Conservation (phyloP, 306 rosid species). For the Acacia acuminata region DNA sequence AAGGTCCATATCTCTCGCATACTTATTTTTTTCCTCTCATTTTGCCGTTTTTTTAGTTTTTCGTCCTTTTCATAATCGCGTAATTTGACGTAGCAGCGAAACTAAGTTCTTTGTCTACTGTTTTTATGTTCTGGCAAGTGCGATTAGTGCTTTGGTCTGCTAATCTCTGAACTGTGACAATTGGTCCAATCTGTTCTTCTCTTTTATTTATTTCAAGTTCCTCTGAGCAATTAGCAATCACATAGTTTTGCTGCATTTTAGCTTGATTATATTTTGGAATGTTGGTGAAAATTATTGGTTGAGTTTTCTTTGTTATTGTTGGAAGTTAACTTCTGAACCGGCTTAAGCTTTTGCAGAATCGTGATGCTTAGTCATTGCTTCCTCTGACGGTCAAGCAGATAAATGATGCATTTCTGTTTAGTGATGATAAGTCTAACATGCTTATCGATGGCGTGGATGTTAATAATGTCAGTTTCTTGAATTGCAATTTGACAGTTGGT, state of each 20-base stretch:
- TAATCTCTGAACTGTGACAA: not conserved
- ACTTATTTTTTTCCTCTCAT: no score
- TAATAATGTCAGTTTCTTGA: slow-evolving; percentile 50
- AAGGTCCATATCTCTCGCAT: slow-evolving; percentile 43
- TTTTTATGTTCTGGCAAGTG: not conserved
- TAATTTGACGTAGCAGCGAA: not conserved
- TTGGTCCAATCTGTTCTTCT: no score
- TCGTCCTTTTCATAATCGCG: not conserved
- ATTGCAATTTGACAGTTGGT: not conserved
- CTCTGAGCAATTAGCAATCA: not conserved
- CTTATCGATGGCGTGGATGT: slow-evolving; percentile 74
- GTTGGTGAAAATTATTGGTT: not conserved
- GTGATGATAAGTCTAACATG: slow-evolving; percentile 63
- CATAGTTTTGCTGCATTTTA: not conserved
- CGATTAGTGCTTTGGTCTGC: slow-evolving; percentile 14
- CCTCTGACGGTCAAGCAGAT: slow-evolving; percentile 88
- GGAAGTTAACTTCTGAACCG: not conserved
- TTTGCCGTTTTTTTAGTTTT: not conserved
- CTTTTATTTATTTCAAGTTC: not conserved
- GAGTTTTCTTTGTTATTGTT: not conserved
- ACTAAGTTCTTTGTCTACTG: not conserved
- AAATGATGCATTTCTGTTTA: slow-evolving; percentile 52
- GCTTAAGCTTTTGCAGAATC: slow-evolving; percentile 53
- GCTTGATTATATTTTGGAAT: not conserved
- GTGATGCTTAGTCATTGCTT: slow-evolving; percentile 71